Base-by-base conservation (phyloP, 83 land plant genomes). In the Diphasiastrum complanatum region DNA sequence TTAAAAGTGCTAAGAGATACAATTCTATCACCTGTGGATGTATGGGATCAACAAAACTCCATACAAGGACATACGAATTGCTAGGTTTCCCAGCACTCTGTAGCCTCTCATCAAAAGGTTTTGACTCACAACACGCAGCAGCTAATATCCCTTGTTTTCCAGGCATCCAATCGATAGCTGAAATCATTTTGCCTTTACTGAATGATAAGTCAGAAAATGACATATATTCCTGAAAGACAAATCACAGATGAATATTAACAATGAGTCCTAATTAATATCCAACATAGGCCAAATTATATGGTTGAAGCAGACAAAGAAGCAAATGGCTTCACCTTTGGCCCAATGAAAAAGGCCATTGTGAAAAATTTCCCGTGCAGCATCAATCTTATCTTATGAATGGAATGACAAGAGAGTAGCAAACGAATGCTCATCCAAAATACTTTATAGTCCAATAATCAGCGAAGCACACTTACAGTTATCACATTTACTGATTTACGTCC, bases 111-210 rank as follows among this genome's bases (percentile, higher is more conserved):
- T 75, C 73, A 63, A 64, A 68, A 16, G 74, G 38, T 41, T 51
- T 47, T 29, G 73, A 56, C 0, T 72, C 78, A 28, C 68, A 46
- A 18, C 65, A 37, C 1, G 73, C 73, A 27, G 73, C 73, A 36
- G 78, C 78, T 6, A 75, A 1, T 11, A 75, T 51, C 2, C 78
- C 78, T 1, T 71, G 11, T 37, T 57, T 63, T 5, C 73, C 78
- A 45, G 78, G 78, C 78, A 75, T 75, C 78, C 78, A 75, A 57
- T 75, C 78, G 22, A 75, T 68, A 4, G 68, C 61, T 0, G 78
- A 75, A 1, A 75, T 63, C 78, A 75, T 68, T 47, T 75, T 75
- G 8, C 54, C 66, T 41, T 69, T 68, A 14, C 78, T 70, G 50
- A 68, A 75, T 27, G 29, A 24, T 2, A 75, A 54, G 22, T 69